Evolutionary conservation across 441 rosid genomes (phyloP).

Genomic region (Erodium moschatum): DNA sequence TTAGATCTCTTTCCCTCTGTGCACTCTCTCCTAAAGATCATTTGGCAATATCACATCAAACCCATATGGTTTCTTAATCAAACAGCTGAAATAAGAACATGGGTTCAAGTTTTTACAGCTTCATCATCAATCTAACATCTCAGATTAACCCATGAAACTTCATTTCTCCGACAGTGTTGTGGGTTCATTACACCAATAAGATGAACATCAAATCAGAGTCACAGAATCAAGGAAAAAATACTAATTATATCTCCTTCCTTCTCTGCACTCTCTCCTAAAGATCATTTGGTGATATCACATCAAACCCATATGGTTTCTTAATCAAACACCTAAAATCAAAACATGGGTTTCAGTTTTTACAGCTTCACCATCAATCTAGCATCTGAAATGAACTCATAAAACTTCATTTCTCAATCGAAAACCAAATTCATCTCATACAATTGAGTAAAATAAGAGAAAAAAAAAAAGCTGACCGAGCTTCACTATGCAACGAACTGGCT

Average conservation of each 20-base stretch:
- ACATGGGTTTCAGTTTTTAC: neutral
- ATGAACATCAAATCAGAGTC: neutral
- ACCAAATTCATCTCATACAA: neutral
- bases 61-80: neutral
- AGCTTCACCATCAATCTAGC: neutral
- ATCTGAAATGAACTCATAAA: neutral
- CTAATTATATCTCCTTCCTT: no score
- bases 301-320: constrained; percentile 1
- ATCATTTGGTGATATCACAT: neutral
- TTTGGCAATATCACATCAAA: neutral
- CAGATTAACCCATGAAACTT: neutral
- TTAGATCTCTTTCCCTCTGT: no score
- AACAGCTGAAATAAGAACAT: neutral
- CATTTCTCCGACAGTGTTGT: neutral
- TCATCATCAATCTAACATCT: neutral
- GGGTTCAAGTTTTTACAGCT: neutral
- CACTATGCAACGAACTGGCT: constrained; percentile 8
- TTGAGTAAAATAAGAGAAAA: neutral
- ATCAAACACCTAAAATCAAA: neutral
- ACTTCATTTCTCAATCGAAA: neutral
- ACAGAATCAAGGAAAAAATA: no score
- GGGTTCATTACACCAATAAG: neutral
- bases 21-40: no score
- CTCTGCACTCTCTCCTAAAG: no score
- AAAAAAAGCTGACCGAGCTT: neutral